phyloP scores from a whole-genome alignment of 345 rosid genomes.

The Heritiera fomes region DNA sequence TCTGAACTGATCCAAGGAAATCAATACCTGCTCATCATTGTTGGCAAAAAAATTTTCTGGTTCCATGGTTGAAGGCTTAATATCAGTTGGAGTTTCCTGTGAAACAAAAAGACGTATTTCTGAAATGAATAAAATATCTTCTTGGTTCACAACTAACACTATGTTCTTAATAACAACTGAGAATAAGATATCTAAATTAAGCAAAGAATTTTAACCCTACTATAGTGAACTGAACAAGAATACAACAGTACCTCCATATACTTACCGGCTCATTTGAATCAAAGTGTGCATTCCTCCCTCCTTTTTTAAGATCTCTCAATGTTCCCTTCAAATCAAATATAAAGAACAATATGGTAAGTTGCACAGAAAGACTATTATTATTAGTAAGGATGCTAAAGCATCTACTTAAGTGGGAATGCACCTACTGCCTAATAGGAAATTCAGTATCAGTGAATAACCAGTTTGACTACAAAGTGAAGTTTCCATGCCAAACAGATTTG shows the following conservation, averaged over 20 bases:
- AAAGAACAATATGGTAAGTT: conserved; percentile 13
- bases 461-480: background rate
- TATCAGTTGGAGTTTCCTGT: conserved; percentile 38
- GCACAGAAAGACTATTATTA: conserved; percentile 5
- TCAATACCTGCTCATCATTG: conserved; percentile 41
- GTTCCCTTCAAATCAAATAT: conserved; percentile 40
- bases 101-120: conserved; percentile 3
- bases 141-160: background rate
- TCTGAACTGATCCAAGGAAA: conserved; percentile 14
- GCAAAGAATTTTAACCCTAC: background rate
- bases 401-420: background rate
- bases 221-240: background rate
- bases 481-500: conserved; percentile 3
- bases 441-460: background rate
- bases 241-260: conserved; percentile 4
- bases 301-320: conserved; percentile 51
- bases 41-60: conserved; percentile 36
- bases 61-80: conserved; percentile 39
- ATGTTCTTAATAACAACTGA: background rate
- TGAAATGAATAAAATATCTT: background rate
- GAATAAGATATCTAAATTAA: conserved; percentile 3
- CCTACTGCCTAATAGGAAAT: background rate
- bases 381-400: background rate
- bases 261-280: conserved; percentile 46
- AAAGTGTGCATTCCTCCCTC: conserved; percentile 31